A percentile compares a stretch with the other conserved stretches of the same genome.
These are phyloP conservation scores for Heracleum sosnowskyi DNA, from an alignment of 129 eudicot species.

Conservation along the genomic window DNA sequence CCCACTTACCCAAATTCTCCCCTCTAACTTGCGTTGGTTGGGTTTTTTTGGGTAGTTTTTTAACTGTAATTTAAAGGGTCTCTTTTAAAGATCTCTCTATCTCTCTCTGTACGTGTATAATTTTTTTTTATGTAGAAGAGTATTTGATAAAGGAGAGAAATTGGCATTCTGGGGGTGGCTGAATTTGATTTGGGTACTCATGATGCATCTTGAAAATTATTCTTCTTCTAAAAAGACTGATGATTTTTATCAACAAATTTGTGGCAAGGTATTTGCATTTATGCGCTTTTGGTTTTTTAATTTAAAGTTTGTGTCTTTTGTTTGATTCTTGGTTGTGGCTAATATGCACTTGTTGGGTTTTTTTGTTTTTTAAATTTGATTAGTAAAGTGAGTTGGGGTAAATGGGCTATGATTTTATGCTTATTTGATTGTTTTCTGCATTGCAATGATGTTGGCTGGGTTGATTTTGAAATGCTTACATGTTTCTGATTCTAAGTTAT, in stretches of 20 bases:
- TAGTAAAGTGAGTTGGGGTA: not conserved
- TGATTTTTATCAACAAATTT: conserved; percentile 4
- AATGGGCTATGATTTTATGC: not conserved
- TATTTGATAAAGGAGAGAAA: not conserved
- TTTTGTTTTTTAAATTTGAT: not conserved
- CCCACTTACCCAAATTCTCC: conserved; percentile 1
- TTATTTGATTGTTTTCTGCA: not conserved
- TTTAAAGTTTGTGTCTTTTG: not conserved
- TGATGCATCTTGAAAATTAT: not conserved
- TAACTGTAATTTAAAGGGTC: not conserved
- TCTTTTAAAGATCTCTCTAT: not conserved
- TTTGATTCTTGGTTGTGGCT: not conserved
- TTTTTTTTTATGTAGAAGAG: not conserved
- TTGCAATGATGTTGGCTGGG: not conserved
- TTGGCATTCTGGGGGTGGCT: conserved; percentile 14
- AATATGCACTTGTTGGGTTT: not conserved
- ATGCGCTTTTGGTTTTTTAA: not conserved
- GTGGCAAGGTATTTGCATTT: not conserved
- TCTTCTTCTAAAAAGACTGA: conserved; percentile 12
- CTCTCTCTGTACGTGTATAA: not conserved
- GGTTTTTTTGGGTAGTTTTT: not conserved
- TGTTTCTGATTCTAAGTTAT: not conserved
- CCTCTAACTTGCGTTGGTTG: not conserved
- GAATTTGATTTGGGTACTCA: conserved; percentile 9
- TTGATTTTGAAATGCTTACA: not conserved